phyloP scores from a whole-genome alignment of 176 grass and related monocot genomes.

The Oryza rufipogon region DNA sequence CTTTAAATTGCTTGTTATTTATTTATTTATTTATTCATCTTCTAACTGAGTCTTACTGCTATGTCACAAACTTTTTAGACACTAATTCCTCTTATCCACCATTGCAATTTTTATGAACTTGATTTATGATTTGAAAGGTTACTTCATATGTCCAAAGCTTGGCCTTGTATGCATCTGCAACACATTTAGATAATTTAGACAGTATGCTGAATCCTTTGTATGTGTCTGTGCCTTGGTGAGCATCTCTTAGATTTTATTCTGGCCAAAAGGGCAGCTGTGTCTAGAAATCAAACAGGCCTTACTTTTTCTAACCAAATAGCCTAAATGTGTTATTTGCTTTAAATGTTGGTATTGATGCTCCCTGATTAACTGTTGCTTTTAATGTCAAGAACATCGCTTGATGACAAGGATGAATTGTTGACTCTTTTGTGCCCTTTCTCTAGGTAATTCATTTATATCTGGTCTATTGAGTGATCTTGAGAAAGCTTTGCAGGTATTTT shows the following conservation, averaged over 20 bases:
- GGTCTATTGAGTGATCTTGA: constrained; percentile 82
- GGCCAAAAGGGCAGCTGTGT: background rate
- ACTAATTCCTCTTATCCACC: background rate
- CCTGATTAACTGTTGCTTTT: background rate
- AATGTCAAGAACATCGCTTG: constrained; percentile 3
- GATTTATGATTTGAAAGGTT: constrained; percentile 14
- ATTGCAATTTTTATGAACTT: background rate
- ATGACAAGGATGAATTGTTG: constrained; percentile 32
- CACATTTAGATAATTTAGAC: constrained; percentile 1
- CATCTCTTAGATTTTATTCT: constrained; percentile 12
- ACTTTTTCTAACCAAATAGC: background rate
- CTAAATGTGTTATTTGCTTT: background rate
- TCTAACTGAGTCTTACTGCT: constrained; percentile 8
- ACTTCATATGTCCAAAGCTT: constrained; percentile 16
- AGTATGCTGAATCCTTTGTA: background rate
- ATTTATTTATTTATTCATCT: background rate
- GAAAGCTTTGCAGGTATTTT: constrained; percentile 83
- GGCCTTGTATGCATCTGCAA: background rate
- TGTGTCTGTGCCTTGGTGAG: background rate
- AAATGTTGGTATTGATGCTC: background rate
- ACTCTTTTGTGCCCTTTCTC: constrained; percentile 38
- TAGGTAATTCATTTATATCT: constrained; percentile 72
- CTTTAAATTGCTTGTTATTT: background rate
- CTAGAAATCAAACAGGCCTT: constrained; percentile 8
- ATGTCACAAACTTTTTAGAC: background rate